A percentile compares a stretch with the other conserved stretches of the same genome.
These are phyloP conservation scores for Chimonanthus praecox DNA, from an alignment of 164 flowering plant species.

Conservation along the genomic window DNA sequence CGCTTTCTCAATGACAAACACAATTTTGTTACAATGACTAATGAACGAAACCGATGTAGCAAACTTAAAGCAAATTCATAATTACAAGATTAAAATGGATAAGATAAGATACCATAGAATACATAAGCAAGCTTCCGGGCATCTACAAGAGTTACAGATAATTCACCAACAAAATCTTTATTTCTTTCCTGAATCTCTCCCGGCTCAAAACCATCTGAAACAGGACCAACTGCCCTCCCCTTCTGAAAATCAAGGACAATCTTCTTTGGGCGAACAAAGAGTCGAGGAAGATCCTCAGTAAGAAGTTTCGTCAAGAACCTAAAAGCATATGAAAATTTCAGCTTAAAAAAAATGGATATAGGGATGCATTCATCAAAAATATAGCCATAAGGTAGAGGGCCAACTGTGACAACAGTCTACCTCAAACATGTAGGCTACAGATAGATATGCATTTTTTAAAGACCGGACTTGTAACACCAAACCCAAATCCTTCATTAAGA, in stretches of 20 bases:
- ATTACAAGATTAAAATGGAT: no score
- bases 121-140: conserved; percentile 75
- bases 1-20: no score
- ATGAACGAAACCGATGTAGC: neutral
- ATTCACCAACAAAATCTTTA: conserved; percentile 82
- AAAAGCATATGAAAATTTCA: conserved; percentile 3
- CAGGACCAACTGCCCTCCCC: conserved; percentile 82
- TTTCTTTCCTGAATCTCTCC: conserved; percentile 76
- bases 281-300: conserved; percentile 88
- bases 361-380: neutral
- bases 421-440: no score
- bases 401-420: no score
- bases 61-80: neutral
- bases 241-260: conserved; percentile 91
- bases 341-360: neutral
- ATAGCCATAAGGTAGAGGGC: no score
- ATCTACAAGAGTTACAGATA: conserved; percentile 93
- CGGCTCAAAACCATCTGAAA: conserved; percentile 46
- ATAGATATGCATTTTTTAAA: no score
- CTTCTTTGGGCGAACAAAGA: conserved; percentile 94
- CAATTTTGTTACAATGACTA: no score
- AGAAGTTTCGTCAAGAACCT: conserved; percentile 97
- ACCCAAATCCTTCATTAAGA: no score
- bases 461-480: no score
- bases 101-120: conserved; percentile 52